A percentile compares a stretch with the other conserved stretches of the same genome.
These are phyloP conservation scores for Eucalyptus tenuipes DNA, from an alignment of 345 rosid genomes.

Conservation along the genomic window DNA sequence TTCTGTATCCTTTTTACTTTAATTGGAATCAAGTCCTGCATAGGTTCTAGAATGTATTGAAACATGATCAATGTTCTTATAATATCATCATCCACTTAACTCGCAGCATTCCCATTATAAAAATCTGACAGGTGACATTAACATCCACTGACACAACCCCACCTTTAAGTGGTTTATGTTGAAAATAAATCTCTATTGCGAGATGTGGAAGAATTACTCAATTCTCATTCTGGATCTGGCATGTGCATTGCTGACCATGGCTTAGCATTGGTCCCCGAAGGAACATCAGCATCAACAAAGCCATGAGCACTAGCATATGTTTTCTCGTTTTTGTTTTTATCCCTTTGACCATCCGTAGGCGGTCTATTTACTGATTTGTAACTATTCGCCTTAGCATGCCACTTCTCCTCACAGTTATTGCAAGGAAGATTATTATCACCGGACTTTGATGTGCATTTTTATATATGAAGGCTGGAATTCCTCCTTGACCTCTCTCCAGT, in stretches of 20 bases:
- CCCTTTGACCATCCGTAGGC: neutral
- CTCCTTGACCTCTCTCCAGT: neutral
- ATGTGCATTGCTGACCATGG: neutral
- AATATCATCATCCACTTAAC: neutral
- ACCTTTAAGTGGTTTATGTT: neutral
- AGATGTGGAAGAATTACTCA: neutral
- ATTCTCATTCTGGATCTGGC: neutral
- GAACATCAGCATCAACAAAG: neutral
- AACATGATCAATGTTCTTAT: neutral
- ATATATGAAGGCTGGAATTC: neutral
- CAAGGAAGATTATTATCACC: neutral
- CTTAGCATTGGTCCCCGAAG: neutral
- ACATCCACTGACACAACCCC: neutral
- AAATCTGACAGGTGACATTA: neutral
- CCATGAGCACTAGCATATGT: neutral
- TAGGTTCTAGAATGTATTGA: neutral
- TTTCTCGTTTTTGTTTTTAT: neutral
- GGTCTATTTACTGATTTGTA: neutral
- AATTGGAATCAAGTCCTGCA: neutral
- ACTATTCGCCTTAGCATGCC: neutral
- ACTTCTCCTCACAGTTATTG: neutral
- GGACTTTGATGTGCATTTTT: neutral
- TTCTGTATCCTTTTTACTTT: neutral
- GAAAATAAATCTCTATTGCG: neutral
- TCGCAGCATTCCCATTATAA: neutral